phyloP scores from a whole-genome alignment of 2,329 filamentous ascomycete genomes.

The Cercospora berteroae region DNA sequence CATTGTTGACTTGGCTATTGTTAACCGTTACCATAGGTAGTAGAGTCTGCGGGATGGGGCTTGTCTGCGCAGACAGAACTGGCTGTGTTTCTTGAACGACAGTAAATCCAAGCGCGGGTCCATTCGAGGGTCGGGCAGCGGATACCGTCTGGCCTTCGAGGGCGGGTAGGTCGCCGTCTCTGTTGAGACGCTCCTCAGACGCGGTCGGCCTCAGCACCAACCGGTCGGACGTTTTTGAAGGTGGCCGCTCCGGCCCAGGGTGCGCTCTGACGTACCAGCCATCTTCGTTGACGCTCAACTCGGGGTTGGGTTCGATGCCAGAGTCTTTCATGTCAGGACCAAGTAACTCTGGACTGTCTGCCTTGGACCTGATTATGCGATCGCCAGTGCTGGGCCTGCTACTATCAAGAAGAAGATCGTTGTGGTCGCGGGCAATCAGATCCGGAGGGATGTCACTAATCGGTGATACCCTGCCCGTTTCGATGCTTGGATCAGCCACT shows the following conservation, averaged over 20 bases:
- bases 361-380: slow-evolving; percentile 28
- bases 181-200: slow-evolving; percentile 31
- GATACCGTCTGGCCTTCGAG: slow-evolving; percentile 13
- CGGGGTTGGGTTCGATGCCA: slow-evolving; percentile 28
- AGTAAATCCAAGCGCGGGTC: not conserved
- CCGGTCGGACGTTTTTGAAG: slow-evolving; percentile 27
- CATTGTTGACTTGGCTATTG: not conserved
- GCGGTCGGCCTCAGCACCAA: slow-evolving; percentile 36
- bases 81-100: not conserved
- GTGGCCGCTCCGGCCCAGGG: slow-evolving; percentile 21
- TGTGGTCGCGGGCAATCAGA: slow-evolving; percentile 5
- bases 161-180: slow-evolving; percentile 14
- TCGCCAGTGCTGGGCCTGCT: slow-evolving; percentile 36
- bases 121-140: slow-evolving; percentile 13
- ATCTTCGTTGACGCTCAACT: slow-evolving; percentile 28
- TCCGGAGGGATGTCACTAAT: slow-evolving; percentile 25
- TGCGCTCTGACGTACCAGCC: slow-evolving; percentile 28
- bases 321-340: slow-evolving; percentile 29
- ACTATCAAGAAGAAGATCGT: slow-evolving; percentile 12
- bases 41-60: slow-evolving; percentile 24
- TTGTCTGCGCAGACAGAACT: not conserved
- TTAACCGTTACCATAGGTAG: slow-evolving; percentile 18
- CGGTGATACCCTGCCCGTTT: slow-evolving; percentile 28
- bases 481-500: slow-evolving; percentile 23
- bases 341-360: slow-evolving; percentile 15